Evolutionary conservation across 768 basidiomycete species (phyloP).

Genomic region (Russula brevipes): DNA sequence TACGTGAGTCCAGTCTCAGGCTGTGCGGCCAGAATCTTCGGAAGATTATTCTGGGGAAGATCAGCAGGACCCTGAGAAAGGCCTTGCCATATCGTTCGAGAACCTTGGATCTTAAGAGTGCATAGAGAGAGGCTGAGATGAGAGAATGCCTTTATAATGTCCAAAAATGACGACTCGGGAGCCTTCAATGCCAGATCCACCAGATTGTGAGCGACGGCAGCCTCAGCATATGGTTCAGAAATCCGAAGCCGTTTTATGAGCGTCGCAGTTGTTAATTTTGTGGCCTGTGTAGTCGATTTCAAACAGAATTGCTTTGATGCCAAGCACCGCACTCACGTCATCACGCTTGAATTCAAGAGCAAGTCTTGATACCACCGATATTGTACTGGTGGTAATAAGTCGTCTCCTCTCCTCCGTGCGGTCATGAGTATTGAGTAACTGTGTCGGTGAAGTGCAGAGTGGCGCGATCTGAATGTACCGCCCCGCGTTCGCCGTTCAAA

Average conservation of each 20-base stretch:
- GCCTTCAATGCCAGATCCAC: constrained; percentile 84
- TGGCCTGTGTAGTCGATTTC: constrained; percentile 48
- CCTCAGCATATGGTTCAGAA: constrained; percentile 84
- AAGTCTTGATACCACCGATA: constrained; percentile 83
- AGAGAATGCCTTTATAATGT: constrained; percentile 82
- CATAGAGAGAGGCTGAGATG: constrained; percentile 71
- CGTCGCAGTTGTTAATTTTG: constrained; percentile 87
- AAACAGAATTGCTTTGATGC: background rate
- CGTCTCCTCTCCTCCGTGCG: constrained; percentile 80
- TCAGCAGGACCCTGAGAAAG: background rate
- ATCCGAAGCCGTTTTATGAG: constrained; percentile 79
- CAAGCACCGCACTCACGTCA: constrained; percentile 47
- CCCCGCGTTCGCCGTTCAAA: constrained; percentile 25
- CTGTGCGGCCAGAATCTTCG: constrained; percentile 81
- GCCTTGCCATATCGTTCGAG: constrained; percentile 77
- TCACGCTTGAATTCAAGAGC: constrained; percentile 83
- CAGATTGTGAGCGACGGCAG: constrained; percentile 86
- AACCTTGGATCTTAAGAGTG: constrained; percentile 84
- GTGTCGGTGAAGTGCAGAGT: constrained; percentile 56
- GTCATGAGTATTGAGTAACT: constrained; percentile 53
- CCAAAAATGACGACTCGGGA: constrained; percentile 68
- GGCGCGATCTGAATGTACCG: constrained; percentile 36
- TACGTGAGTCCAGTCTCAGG: constrained; percentile 67
- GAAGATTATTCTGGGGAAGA: background rate
- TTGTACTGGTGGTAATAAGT: constrained; percentile 83